A percentile compares a stretch with the other conserved stretches of the same genome.
phyloP scores from a whole-genome alignment of 2,329 filamentous ascomycete genomes.

The Corniculantispora saksenae region DNA sequence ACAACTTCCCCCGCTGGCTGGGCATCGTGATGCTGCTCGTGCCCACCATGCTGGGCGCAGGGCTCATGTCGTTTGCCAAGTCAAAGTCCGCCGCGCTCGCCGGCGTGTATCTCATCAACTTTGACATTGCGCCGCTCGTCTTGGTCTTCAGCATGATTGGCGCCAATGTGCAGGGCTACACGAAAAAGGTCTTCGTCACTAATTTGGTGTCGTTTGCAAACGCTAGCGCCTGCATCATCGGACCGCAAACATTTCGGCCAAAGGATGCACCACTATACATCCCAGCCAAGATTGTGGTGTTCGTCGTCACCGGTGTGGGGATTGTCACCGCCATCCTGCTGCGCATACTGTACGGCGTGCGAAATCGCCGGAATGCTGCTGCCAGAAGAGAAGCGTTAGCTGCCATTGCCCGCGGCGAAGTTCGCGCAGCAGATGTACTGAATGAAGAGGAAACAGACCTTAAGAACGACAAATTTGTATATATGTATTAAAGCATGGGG shows the following conservation, averaged over 20 bases:
- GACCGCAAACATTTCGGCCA: constrained; percentile 56
- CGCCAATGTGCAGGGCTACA: constrained; percentile 49
- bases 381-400: constrained; percentile 32
- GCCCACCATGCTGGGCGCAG: constrained; percentile 28
- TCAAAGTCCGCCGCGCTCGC: constrained; percentile 34
- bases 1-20: constrained; percentile 31
- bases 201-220: constrained; percentile 53
- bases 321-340: constrained; percentile 37
- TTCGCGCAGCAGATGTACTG: constrained; percentile 22
- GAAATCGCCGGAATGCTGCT: constrained; percentile 39
- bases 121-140: constrained; percentile 55
- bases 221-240: constrained; percentile 56
- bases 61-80: constrained; percentile 30
- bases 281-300: constrained; percentile 55
- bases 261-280: constrained; percentile 53
- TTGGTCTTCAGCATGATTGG: constrained; percentile 53
- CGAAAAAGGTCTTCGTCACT: constrained; percentile 52
- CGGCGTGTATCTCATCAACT: constrained; percentile 35
- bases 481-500: constrained; percentile 21
- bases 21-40: constrained; percentile 28
- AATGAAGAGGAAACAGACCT: constrained; percentile 37
- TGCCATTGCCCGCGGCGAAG: constrained; percentile 33
- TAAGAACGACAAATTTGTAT: constrained; percentile 29
- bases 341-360: constrained; percentile 35
- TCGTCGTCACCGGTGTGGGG: constrained; percentile 27